A percentile compares a stretch with the other conserved stretches of the same genome.
phyloP scores from a whole-genome alignment of 1,284 basidiomycete species.

The Vanrija pseudolonga region DNA sequence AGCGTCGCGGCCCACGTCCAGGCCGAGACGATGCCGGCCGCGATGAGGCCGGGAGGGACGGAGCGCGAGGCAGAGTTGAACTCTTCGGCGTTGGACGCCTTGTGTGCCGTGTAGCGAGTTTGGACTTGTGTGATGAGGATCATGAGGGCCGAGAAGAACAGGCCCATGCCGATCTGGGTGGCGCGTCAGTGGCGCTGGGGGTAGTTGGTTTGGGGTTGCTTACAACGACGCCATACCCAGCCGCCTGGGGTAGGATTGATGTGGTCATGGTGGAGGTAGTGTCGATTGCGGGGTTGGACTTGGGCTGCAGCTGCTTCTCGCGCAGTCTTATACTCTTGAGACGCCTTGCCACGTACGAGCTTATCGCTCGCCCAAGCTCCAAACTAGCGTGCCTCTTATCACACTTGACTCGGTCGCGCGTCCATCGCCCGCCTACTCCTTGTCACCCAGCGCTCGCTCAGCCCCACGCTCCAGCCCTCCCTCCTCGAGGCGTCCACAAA shows the following conservation, averaged over 20 bases:
- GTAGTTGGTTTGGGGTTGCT: conserved; percentile 34
- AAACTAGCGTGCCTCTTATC: too few species aligned
- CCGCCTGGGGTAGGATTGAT: conserved; percentile 53
- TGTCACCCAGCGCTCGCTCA: too few species aligned
- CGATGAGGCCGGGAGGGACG: conserved; percentile 84
- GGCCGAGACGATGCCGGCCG: conserved; percentile 70
- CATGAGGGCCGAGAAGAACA: conserved; percentile 80
- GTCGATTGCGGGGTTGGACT: neutral
- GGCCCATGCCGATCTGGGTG: conserved; percentile 64
- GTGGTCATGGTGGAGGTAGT: conserved; percentile 1
- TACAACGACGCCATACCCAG: conserved; percentile 76
- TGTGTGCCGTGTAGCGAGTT: conserved; percentile 38
- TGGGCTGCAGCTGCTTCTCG: neutral
- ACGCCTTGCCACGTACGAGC: neutral
- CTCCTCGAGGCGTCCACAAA: too few species aligned
- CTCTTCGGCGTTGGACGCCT: conserved; percentile 58
- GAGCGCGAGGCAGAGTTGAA: conserved; percentile 69
- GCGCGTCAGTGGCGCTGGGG: neutral
- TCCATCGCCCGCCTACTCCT: too few species aligned
- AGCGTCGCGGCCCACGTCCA: conserved; percentile 59
- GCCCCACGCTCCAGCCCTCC: too few species aligned
- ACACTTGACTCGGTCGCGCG: too few species aligned
- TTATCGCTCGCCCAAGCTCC: too few species aligned
- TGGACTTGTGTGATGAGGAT: conserved; percentile 41
- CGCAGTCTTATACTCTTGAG: neutral